Evolutionary conservation across 768 basidiomycete species (phyloP), one percentile per base, ranked within the genome.

Genomic region (Polyporus arcularius): DNA sequence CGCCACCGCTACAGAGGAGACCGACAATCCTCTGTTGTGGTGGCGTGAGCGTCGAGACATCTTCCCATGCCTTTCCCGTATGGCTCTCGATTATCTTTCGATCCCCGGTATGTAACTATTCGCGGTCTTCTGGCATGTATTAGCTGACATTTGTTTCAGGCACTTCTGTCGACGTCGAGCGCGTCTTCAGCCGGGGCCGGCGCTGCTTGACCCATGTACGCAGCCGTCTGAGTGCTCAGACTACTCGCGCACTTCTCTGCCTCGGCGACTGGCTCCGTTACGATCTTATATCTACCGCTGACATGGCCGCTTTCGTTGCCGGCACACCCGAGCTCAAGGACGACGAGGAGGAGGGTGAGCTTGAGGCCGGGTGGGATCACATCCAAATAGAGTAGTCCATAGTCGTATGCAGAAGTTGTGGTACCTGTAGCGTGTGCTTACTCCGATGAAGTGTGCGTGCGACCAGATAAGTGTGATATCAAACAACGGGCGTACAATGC

Each of bases 1-100:
- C n/a, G n/a, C n/a, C n/a, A n/a, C n/a, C n/a, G n/a, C n/a, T n/a
- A n/a, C n/a, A n/a, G 72, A 74, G 48, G n/a, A 60, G 32, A 65
- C 70, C 21, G 42, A 30, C 0, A 61, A 76, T 42, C 39, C 63
- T 2, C 54, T 76, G 45, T 10, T 15, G n/a, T 77, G 74, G 75
- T 76, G 76, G 76, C 28, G 38, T 12, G 64, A 70, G 4, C 49
- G 54, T 3, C 49, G 52, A 21, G 4, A 43, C 3, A 61, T 60
- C 2, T 77, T 68, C 61, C 75, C 73, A 5, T 42, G 50, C 3
- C 70, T 77, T 0, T 51, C 50, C 2, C 28, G 50, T 10, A 51
- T 51, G 50, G 50, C 16, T 1, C 2, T 45, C 11, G 43, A 45
- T 7, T 45, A 45, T n/a, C 43, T 45, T 16, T 45, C 43, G 7